Evolutionary conservation across 495 filamentous ascomycete genomes (phyloP).

Genomic region (Trichoderma reesei): DNA sequence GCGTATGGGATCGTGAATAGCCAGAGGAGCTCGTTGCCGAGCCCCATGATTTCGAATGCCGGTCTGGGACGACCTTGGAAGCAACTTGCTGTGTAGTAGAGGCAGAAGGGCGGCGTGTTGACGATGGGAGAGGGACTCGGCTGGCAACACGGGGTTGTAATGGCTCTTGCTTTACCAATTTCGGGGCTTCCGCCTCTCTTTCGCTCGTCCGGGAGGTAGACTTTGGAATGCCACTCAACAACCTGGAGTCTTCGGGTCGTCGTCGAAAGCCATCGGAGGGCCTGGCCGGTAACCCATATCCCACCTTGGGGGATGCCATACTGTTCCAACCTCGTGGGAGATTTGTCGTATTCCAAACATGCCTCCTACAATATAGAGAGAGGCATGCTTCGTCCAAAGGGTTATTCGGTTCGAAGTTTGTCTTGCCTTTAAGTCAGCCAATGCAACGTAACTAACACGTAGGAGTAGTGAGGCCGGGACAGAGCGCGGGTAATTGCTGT

Average conservation of each 20-base stretch:
- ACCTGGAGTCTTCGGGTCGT: constrained; percentile 15
- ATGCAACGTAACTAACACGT: neutral
- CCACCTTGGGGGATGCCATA: constrained; percentile 24
- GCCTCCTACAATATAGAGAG: neutral
- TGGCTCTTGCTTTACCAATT: constrained; percentile 8
- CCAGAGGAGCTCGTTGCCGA: constrained; percentile 12
- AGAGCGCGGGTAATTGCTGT: neutral
- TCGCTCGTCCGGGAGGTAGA: constrained; percentile 15
- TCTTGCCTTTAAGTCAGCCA: neutral
- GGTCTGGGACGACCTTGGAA: constrained; percentile 9
- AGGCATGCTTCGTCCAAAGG: neutral
- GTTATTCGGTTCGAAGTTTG: neutral
- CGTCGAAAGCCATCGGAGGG: constrained; percentile 16
- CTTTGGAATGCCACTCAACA: constrained; percentile 10
- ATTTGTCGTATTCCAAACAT: constrained; percentile 5
- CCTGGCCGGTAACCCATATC: constrained; percentile 20
- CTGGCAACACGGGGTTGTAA: constrained; percentile 12
- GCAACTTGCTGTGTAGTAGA: constrained; percentile 3
- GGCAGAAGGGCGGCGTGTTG: constrained; percentile 11
- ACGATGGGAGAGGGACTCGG: constrained; percentile 15
- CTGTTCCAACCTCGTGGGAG: constrained; percentile 12
- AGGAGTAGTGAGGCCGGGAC: neutral
- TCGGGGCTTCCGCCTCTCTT: constrained; percentile 14
- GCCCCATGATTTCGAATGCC: constrained; percentile 17
- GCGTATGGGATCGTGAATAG: constrained; percentile 11